Percentiles rank a stretch among this genome's conserved stretches.
Conservation (phyloP, 345 rosid species). For the Erodium maritimum region DNA sequence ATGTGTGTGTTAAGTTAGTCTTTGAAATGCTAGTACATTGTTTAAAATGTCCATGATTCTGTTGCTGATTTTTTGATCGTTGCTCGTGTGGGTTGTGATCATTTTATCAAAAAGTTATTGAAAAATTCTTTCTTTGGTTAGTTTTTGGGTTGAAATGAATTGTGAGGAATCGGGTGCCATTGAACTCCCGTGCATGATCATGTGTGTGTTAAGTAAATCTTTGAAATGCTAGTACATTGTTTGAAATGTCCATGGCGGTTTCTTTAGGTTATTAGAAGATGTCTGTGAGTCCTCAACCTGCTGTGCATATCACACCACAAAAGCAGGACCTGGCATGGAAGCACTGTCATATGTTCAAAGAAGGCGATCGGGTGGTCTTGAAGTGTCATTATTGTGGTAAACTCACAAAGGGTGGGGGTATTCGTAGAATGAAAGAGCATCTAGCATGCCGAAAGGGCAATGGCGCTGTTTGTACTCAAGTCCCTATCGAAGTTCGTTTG, state of each 20-base stretch:
- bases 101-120: too few species aligned
- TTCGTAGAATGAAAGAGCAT: slow-evolving; percentile 75
- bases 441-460: slow-evolving; percentile 72
- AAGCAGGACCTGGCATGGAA: slow-evolving; percentile 84
- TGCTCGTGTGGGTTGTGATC: too few species aligned
- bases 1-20: neutral
- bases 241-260: neutral
- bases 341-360: slow-evolving; percentile 61
- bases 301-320: slow-evolving; percentile 45
- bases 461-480: slow-evolving; percentile 52
- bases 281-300: slow-evolving; percentile 12
- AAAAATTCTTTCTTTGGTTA: too few species aligned
- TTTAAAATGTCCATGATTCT: too few species aligned
- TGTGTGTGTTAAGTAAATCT: neutral
- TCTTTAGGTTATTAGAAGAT: too few species aligned
- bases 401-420: slow-evolving; percentile 73
- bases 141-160: too few species aligned
- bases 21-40: too few species aligned
- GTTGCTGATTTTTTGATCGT: too few species aligned
- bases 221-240: too few species aligned
- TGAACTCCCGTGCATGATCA: neutral
- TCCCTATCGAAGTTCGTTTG: slow-evolving; percentile 44
- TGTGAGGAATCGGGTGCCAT: neutral
- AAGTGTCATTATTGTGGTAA: slow-evolving; percentile 58
- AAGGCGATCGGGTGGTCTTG: slow-evolving; percentile 52